phyloP scores from a whole-genome alignment of 331 rosid genomes.

The Arachis monticola region DNA sequence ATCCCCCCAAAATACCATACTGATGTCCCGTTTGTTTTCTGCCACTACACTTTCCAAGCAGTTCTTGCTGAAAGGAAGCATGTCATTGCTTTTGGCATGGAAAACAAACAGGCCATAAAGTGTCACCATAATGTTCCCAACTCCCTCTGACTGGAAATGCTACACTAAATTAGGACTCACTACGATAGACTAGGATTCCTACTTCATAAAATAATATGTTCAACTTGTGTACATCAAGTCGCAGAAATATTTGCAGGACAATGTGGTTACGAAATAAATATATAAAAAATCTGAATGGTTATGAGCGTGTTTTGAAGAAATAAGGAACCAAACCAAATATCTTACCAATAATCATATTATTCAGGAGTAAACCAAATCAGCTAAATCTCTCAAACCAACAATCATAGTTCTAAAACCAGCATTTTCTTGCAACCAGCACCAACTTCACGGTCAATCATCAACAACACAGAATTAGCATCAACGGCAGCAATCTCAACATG shows the following conservation, averaged over 20 bases:
- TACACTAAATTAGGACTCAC: background rate
- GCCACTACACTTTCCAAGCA: too few relatives aligned
- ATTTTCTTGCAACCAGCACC: constrained; percentile 74
- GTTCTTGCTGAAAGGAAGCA: too few relatives aligned
- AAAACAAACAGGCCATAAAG: constrained; percentile 12
- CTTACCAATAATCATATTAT: constrained; percentile 63
- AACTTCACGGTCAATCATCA: constrained; percentile 72
- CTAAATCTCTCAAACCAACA: constrained; percentile 63
- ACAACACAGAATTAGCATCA: constrained; percentile 68
- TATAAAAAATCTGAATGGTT: constrained; percentile 43
- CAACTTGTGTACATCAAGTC: constrained; percentile 57
- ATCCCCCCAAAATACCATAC: constrained; percentile 29
- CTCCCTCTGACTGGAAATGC: constrained; percentile 37
- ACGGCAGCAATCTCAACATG: constrained; percentile 67
- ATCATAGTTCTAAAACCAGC: constrained; percentile 69
- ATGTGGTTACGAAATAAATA: constrained; percentile 46
- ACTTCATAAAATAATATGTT: constrained; percentile 46
- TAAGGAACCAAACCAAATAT: constrained; percentile 47
- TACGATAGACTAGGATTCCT: constrained; percentile 45
- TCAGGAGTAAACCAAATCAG: constrained; percentile 55
- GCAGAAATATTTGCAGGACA: constrained; percentile 40
- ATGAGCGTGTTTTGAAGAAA: constrained; percentile 28
- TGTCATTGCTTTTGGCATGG: too few relatives aligned
- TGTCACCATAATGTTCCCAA: constrained; percentile 46
- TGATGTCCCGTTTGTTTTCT: too few relatives aligned